A percentile compares a stretch with the other conserved stretches of the same genome.
Evolutionary conservation across 306 rosid genomes (phyloP).

Genomic region (Albizia julibrissin): DNA sequence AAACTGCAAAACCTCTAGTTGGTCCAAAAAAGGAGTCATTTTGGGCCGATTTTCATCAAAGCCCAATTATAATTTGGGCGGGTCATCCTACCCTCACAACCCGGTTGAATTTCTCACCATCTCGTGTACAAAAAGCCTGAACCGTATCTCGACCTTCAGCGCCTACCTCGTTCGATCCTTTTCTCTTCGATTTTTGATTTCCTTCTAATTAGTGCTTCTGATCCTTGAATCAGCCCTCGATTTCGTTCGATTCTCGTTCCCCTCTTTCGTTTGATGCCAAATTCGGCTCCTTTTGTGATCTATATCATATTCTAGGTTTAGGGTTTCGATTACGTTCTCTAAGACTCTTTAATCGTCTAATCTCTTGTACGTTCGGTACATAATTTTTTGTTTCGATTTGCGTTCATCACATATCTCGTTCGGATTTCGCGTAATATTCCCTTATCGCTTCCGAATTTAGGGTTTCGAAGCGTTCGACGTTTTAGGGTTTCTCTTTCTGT

Average conservation of each 20-base stretch:
- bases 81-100: not conserved
- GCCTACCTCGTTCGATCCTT: constrained; percentile 22
- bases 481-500: constrained; percentile 31
- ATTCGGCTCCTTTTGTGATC: constrained; percentile 19
- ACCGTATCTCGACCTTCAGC: constrained; percentile 41
- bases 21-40: no score
- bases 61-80: constrained; percentile 9
- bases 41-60: constrained; percentile 24
- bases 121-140: constrained; percentile 29
- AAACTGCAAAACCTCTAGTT: no score
- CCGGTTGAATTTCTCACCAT: constrained; percentile 37
- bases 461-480: constrained; percentile 43
- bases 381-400: not conserved
- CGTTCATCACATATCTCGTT: constrained; percentile 21
- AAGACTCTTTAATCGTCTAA: constrained; percentile 14
- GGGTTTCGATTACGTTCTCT: constrained; percentile 36
- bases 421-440: constrained; percentile 14
- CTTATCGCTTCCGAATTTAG: constrained; percentile 34
- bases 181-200: constrained; percentile 16
- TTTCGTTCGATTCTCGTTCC: constrained; percentile 21
- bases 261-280: constrained; percentile 35
- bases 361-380: constrained; percentile 3
- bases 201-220: constrained; percentile 19
- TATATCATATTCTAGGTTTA: constrained; percentile 46
- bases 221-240: constrained; percentile 28